Evolutionary conservation across 257 asterid genomes (phyloP).

Genomic region (Capsicum rhomboideum): DNA sequence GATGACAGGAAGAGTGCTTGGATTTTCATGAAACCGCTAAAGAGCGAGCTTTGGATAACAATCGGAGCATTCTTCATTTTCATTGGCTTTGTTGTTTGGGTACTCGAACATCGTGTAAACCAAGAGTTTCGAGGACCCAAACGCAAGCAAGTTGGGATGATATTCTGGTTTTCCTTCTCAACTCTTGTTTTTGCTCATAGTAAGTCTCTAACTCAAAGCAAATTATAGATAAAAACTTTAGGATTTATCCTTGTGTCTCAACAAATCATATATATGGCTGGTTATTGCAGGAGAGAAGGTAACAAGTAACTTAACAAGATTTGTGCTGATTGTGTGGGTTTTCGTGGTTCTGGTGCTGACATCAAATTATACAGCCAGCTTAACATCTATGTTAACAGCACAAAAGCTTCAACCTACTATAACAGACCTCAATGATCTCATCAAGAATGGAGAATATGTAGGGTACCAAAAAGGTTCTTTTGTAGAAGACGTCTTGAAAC

Average conservation of each 20-base stretch:
- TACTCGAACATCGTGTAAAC: conserved; percentile 39
- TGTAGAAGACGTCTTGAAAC: conserved; percentile 16
- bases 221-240: background rate
- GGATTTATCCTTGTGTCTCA: background rate
- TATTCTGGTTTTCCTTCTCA: conserved; percentile 34
- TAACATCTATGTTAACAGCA: conserved; percentile 37
- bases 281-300: conserved; percentile 30
- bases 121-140: conserved; percentile 34
- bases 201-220: conserved; percentile 5
- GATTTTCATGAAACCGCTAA: conserved; percentile 45
- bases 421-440: conserved; percentile 24
- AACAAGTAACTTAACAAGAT: conserved; percentile 21
- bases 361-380: conserved; percentile 47
- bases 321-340: conserved; percentile 35
- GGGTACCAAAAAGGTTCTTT: conserved; percentile 51
- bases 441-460: conserved; percentile 19
- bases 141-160: conserved; percentile 27
- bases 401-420: conserved; percentile 21
- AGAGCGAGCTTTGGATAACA: conserved; percentile 31
- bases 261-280: background rate
- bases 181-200: conserved; percentile 32
- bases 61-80: conserved; percentile 31
- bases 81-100: conserved; percentile 46
- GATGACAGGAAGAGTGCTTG: conserved; percentile 15
- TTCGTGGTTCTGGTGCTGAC: conserved; percentile 33